phyloP scores from a whole-genome alignment of 2,329 filamentous ascomycete species.

The Cladosporium sp. region DNA sequence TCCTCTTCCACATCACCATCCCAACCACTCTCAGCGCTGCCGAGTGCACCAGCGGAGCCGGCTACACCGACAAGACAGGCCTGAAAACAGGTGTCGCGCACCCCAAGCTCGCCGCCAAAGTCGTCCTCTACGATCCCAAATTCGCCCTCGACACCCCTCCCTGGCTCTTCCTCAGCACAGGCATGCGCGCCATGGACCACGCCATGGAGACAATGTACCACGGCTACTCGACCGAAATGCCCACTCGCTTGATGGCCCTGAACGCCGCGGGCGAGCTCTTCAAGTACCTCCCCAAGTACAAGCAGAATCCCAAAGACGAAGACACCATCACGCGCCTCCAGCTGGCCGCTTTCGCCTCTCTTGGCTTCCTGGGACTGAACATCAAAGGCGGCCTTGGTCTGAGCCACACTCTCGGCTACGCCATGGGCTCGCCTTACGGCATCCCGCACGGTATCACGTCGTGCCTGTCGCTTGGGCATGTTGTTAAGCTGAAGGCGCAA shows the following conservation, averaged over 20 bases:
- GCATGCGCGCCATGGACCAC: constrained; percentile 56
- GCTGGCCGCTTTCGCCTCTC: constrained; percentile 53
- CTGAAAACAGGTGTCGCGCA: constrained; percentile 51
- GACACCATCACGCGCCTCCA: constrained; percentile 53
- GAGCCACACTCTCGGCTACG: constrained; percentile 46
- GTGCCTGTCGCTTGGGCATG: constrained; percentile 56
- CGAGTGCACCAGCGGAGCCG: constrained; percentile 56
- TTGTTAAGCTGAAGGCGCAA: constrained; percentile 54
- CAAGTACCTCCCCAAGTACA: constrained; percentile 49
- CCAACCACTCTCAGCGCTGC: constrained; percentile 54
- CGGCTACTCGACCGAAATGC: constrained; percentile 53
- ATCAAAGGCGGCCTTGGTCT: constrained; percentile 54
- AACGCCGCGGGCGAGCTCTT: constrained; percentile 51
- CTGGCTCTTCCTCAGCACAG: constrained; percentile 53
- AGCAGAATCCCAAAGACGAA: constrained; percentile 46
- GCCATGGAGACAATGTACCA: constrained; percentile 57
- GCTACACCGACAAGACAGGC: constrained; percentile 52
- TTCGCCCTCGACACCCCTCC: constrained; percentile 54
- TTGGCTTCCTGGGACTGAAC: constrained; percentile 54
- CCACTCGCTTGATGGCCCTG: constrained; percentile 48
- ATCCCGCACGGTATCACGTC: constrained; percentile 60
- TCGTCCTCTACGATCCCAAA: constrained; percentile 55
- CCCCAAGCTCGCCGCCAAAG: constrained; percentile 46
- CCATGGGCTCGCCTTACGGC: constrained; percentile 54
- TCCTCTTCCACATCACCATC: constrained; percentile 49